A percentile compares a stretch with the other conserved stretches of the same genome.
phyloP scores from a whole-genome alignment of 345 rosid species.

The Psidium guajava region DNA sequence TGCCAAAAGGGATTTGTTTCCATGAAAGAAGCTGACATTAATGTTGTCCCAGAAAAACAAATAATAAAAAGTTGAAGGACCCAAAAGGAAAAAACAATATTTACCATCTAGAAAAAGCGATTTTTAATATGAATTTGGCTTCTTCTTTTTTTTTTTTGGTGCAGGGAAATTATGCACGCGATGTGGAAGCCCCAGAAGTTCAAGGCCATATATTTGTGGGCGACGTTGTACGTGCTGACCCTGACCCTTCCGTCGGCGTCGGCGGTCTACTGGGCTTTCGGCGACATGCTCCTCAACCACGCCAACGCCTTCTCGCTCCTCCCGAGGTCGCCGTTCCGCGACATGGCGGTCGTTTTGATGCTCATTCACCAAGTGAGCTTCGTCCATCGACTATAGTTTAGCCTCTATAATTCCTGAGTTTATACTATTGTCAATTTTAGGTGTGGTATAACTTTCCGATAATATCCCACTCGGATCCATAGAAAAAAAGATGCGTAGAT shows the following conservation, averaged over 20 bases:
- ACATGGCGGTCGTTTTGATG: conserved; percentile 91
- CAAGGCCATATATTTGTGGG: conserved; percentile 81
- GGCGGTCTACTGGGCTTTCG: conserved; percentile 98
- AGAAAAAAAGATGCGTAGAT: too few species aligned
- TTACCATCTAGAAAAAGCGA: neutral
- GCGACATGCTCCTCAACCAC: conserved; percentile 91
- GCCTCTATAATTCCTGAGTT: neutral
- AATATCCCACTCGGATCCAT: neutral
- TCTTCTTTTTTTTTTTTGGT: neutral
- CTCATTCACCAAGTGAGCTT: conserved; percentile 75
- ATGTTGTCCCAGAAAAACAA: neutral
- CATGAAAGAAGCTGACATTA: neutral
- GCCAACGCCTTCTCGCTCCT: conserved; percentile 93
- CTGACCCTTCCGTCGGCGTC: conserved; percentile 90
- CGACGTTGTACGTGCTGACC: conserved; percentile 82
- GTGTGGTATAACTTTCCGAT: neutral
- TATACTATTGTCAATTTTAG: neutral
- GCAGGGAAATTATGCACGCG: conserved; percentile 97
- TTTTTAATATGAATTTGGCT: neutral
- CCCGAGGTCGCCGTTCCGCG: conserved; percentile 58
- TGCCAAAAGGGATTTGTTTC: neutral
- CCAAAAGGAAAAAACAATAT: neutral
- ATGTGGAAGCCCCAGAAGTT: conserved; percentile 99
- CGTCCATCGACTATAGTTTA: neutral
- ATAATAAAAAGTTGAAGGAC: neutral